These are phyloP conservation scores for Candolleomyces efflorescens DNA, from an alignment of 768 basidiomycete genomes.

Conservation along the genomic window DNA sequence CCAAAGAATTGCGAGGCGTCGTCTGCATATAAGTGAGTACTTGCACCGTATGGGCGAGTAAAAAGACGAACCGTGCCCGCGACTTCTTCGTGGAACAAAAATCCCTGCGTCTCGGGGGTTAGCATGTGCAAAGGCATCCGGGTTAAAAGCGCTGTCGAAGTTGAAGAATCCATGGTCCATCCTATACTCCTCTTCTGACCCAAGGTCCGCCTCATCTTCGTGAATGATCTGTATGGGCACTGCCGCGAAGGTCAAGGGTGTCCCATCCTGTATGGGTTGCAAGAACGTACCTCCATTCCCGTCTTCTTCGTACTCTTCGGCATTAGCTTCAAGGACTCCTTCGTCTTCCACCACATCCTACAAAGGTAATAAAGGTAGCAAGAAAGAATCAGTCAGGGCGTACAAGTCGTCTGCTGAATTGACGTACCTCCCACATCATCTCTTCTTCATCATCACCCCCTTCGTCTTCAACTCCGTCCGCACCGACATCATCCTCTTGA, in stretches of 20 bases:
- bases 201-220: conserved; percentile 57
- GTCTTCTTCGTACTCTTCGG: conserved; percentile 57
- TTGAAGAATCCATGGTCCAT: conserved; percentile 30
- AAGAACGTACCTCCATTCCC: conserved; percentile 48
- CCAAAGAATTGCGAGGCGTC: conserved; percentile 65
- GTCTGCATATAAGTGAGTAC: conserved; percentile 27
- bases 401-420: neutral
- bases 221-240: conserved; percentile 55
- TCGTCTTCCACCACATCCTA: conserved; percentile 51
- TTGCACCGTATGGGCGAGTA: conserved; percentile 6
- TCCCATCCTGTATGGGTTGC: neutral
- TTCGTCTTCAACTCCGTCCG: conserved; percentile 31
- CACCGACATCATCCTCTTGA: conserved; percentile 37
- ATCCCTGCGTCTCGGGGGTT: conserved; percentile 42
- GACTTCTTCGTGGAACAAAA: conserved; percentile 53
- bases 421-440: conserved; percentile 33
- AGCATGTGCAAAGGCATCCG: conserved; percentile 49
- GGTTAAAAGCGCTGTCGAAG: conserved; percentile 51
- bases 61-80: conserved; percentile 36
- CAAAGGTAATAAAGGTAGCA: neutral
- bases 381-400: neutral
- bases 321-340: conserved; percentile 38
- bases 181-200: conserved; percentile 62
- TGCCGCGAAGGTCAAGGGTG: conserved; percentile 11
- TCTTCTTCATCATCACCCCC: conserved; percentile 21